Percentiles rank a stretch among this genome's conserved stretches.
phyloP scores from a whole-genome alignment of 2,329 filamentous ascomycete species.

The Clarireedia homoeocarpa region DNA sequence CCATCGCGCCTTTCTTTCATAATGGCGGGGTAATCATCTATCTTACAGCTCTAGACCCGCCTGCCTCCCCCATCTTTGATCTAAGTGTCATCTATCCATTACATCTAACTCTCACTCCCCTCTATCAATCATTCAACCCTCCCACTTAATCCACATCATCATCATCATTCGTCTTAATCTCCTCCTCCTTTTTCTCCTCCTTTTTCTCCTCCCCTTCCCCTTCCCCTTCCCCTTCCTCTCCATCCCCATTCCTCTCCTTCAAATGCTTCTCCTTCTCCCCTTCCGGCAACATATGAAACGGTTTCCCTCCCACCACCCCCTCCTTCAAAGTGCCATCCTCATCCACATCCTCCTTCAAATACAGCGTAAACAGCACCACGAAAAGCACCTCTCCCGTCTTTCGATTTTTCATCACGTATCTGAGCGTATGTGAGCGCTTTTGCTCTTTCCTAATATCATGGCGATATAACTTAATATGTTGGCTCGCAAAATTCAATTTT shows the following conservation, averaged over 20 bases:
- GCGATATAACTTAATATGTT: conserved; percentile 1
- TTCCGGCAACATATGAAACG: conserved; percentile 15
- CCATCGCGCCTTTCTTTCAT: no score
- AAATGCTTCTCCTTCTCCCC: conserved; percentile 13
- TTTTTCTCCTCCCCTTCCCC: conserved; percentile 9
- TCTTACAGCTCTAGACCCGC: no score
- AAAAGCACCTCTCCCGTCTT: conserved; percentile 68
- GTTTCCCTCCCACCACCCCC: conserved; percentile 26
- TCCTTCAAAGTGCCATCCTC: conserved; percentile 48
- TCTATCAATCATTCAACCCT: neutral
- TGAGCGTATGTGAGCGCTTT: conserved; percentile 69
- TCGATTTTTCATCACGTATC: conserved; percentile 85
- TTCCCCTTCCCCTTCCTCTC: neutral
- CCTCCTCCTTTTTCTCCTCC: conserved; percentile 11
- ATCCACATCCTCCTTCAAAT: conserved; percentile 59
- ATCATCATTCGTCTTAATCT: neutral
- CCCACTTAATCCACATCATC: neutral
- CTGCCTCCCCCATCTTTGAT: no score
- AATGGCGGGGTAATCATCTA: no score
- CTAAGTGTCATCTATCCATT: no score
- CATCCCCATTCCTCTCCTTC: conserved; percentile 11
- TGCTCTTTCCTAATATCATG: conserved; percentile 21
- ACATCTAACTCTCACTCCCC: neutral
- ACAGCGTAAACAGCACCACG: conserved; percentile 71
- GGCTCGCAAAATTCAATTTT: neutral